Percentiles rank a stretch among this genome's conserved stretches.
Evolutionary conservation across 1,284 basidiomycete species (phyloP).

Genomic region (Trichosporon ovoides): DNA sequence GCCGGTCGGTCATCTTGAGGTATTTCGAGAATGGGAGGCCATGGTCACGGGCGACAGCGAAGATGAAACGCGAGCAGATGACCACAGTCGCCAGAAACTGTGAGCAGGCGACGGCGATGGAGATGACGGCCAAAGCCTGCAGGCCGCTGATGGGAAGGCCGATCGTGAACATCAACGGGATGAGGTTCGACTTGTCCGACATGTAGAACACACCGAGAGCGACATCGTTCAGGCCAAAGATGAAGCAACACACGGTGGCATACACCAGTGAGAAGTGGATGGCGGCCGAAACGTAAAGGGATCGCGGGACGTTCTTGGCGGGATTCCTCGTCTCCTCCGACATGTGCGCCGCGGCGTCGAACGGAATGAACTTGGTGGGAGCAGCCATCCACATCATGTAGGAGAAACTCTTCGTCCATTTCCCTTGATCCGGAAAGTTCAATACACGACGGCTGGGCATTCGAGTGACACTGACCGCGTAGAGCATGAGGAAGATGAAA

Average conservation of each 20-base stretch:
- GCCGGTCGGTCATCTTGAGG: slow-evolving; percentile 36
- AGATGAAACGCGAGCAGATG: slow-evolving; percentile 46
- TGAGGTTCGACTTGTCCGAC: not conserved
- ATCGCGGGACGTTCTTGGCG: slow-evolving; percentile 33
- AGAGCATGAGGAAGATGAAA: not conserved
- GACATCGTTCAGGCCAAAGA: not conserved
- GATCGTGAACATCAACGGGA: not conserved
- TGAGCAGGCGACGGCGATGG: slow-evolving; percentile 34
- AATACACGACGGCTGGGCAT: slow-evolving; percentile 29
- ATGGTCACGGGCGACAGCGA: slow-evolving; percentile 45
- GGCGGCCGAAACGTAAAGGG: not conserved
- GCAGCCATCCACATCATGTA: not conserved
- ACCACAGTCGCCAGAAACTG: slow-evolving; percentile 46
- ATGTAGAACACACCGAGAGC: not conserved
- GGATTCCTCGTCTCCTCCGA: slow-evolving; percentile 48
- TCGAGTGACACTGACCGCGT: slow-evolving; percentile 24
- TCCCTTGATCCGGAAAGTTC: not conserved
- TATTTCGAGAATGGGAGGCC: slow-evolving; percentile 43
- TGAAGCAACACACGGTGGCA: not conserved
- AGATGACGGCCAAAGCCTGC: slow-evolving; percentile 18
- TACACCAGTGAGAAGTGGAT: not conserved
- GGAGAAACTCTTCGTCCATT: not conserved
- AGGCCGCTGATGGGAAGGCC: not conserved
- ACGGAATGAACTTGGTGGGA: not conserved
- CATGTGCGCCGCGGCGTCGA: slow-evolving; percentile 27